Evolutionary conservation across 495 filamentous ascomycete genomes (phyloP).

Genomic region (Tetracladium setigerum): DNA sequence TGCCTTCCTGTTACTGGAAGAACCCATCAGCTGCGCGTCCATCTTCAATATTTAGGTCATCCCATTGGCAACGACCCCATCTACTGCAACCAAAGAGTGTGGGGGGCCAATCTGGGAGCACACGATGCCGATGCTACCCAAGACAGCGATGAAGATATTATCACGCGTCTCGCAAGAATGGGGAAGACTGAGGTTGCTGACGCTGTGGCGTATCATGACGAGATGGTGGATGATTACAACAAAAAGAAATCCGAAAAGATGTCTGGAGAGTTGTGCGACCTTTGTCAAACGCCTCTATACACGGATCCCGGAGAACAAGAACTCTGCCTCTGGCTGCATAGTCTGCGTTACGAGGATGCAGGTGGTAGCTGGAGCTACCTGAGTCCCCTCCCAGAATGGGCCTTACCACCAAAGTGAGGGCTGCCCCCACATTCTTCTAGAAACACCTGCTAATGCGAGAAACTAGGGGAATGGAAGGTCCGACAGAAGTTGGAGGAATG

Average conservation of each 20-base stretch:
- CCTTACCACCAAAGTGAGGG: slow-evolving; percentile 51
- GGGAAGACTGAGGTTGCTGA: slow-evolving; percentile 88
- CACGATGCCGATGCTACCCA: slow-evolving; percentile 55
- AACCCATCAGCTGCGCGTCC: slow-evolving; percentile 92
- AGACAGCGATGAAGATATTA: slow-evolving; percentile 80
- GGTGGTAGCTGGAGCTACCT: slow-evolving; percentile 80
- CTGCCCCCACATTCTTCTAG: slow-evolving; percentile 15
- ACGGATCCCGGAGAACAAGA: slow-evolving; percentile 86
- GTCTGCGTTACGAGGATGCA: slow-evolving; percentile 74
- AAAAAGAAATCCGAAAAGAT: slow-evolving; percentile 85
- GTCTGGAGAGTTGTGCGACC: slow-evolving; percentile 70
- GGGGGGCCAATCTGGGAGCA: slow-evolving; percentile 69
- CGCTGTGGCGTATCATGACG: slow-evolving; percentile 87
- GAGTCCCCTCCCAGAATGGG: slow-evolving; percentile 81
- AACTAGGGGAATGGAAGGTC: slow-evolving; percentile 43
- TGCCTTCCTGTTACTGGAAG: slow-evolving; percentile 89
- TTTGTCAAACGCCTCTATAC: slow-evolving; percentile 85
- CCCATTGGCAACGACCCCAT: slow-evolving; percentile 97
- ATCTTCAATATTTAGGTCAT: slow-evolving; percentile 89
- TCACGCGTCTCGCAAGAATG: slow-evolving; percentile 78
- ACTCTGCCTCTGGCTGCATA: slow-evolving; percentile 88
- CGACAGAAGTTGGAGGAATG: slow-evolving; percentile 45
- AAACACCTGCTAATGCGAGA: slow-evolving; percentile 1
- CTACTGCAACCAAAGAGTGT: slow-evolving; percentile 88
- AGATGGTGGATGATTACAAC: slow-evolving; percentile 80